phyloP scores from a whole-genome alignment of 1,284 basidiomycete species.

The Amylostereum areolatum region DNA sequence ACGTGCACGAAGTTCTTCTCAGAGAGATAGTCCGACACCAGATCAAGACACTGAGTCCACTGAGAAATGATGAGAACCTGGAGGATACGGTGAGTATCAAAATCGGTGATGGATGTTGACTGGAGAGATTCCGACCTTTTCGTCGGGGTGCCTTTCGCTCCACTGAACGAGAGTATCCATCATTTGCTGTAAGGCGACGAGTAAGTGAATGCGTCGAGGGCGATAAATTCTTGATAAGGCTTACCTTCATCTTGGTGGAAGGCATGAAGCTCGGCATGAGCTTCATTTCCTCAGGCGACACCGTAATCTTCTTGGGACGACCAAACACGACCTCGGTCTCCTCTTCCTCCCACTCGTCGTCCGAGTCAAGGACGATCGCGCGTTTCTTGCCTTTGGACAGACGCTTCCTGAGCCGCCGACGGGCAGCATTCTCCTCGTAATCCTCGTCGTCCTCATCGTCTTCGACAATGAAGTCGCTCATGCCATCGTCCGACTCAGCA shows the following conservation, averaged over 20 bases:
- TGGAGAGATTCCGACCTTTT: constrained; percentile 39
- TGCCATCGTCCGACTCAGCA: constrained; percentile 28
- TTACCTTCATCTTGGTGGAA: constrained; percentile 61
- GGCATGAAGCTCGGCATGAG: constrained; percentile 46
- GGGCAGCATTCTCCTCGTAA: constrained; percentile 48
- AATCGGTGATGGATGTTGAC: constrained; percentile 29
- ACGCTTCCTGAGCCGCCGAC: constrained; percentile 30
- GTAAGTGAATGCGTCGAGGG: constrained; percentile 28
- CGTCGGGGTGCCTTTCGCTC: constrained; percentile 40
- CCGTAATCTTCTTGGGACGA: constrained; percentile 16
- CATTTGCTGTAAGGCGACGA: constrained; percentile 36
- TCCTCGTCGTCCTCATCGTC: constrained; percentile 32
- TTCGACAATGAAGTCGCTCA: constrained; percentile 50
- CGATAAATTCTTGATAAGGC: constrained; percentile 8
- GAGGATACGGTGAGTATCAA: constrained; percentile 18
- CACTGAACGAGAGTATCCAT: constrained; percentile 41
- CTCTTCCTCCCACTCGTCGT: constrained; percentile 35
- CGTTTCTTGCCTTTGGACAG: constrained; percentile 20
- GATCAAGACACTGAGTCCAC: constrained; percentile 51
- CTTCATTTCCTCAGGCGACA: constrained; percentile 27
- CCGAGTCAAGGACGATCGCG: constrained; percentile 37
- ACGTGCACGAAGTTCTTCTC: constrained; percentile 45
- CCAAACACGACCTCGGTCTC: constrained; percentile 38
- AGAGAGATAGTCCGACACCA: constrained; percentile 49
- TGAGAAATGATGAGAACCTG: constrained; percentile 55